Evolutionary conservation across 2,329 filamentous ascomycete genomes (phyloP), one percentile per base, ranked within the genome.

Genomic region (Beauveria australis): DNA sequence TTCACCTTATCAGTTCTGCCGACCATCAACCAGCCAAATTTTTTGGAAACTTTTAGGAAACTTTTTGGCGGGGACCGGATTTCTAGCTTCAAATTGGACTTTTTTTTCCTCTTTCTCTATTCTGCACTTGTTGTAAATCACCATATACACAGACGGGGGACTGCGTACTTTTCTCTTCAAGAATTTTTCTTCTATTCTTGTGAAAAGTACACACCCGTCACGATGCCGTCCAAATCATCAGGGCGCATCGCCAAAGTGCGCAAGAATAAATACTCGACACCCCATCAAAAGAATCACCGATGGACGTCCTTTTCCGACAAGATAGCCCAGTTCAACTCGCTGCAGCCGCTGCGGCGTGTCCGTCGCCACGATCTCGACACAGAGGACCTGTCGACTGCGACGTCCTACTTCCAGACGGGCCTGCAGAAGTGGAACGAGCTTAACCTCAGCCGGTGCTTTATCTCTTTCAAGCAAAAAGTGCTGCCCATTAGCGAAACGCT

Each of bases 241-340:
- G 86, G 87, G 66, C 83, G 85, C 70, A 88, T 89, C 70, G 77
- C 81, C 68, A 89, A 89, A 80, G 81, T 83, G 73, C 82, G 81
- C 66, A 90, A 88, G 76, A 81, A 81, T 65, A 91, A 89, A 71
- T 81, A 82, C 63, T 81, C 82, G 65, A 95, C 91, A 28, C 79
- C 81, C 55, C 89, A 92, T 66, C 86, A 88, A 64, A 92, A 91
- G 71, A 89, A 91, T 57, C 91, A 97, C 76, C 84, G 90, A 72
- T 97, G 91, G 84, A 89, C 97, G 76, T 88, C 90, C 64, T 97
- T 97, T 76, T 90, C 88, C 62, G 84, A 88, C 71, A 94, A 95
- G 74, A 90, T 97, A 72, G 85, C 90, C 64, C 94, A 92, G 73
- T 84, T 97, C 70, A 94, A 91, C 75, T 85, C 85, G 37, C 82